A percentile compares a stretch with the other conserved stretches of the same genome.
These are phyloP conservation scores for Yarrowia bubula DNA, from an alignment of 805 yeast genomes.

Conservation along the genomic window DNA sequence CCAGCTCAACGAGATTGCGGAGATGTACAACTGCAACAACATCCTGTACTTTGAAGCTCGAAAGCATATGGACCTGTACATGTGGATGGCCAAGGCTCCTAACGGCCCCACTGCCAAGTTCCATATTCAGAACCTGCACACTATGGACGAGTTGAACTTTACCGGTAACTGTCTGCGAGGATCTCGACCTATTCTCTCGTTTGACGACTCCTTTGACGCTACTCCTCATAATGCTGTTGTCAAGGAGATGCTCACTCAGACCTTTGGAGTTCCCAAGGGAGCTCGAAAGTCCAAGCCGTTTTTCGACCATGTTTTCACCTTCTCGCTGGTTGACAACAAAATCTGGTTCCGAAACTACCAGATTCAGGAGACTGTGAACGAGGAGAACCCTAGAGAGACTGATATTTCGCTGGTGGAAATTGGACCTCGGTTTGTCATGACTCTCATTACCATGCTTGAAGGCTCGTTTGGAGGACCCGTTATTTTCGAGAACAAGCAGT, in stretches of 20 bases:
- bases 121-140: conserved; percentile 90
- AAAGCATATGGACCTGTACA: conserved; percentile 90
- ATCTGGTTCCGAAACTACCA: conserved; percentile 96
- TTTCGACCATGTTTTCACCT: conserved; percentile 90
- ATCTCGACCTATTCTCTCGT: conserved; percentile 88
- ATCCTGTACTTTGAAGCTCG: conserved; percentile 91
- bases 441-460: conserved; percentile 85
- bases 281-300: conserved; percentile 94
- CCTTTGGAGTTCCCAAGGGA: conserved; percentile 92
- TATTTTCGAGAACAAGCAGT: conserved; percentile 94
- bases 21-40: conserved; percentile 94
- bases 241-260: conserved; percentile 78
- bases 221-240: conserved; percentile 67
- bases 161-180: conserved; percentile 96
- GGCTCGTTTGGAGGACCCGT: conserved; percentile 98
- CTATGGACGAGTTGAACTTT: conserved; percentile 92
- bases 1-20: conserved; percentile 93
- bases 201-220: conserved; percentile 74
- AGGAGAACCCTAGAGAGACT: conserved; percentile 46
- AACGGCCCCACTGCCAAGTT: conserved; percentile 96
- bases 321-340: conserved; percentile 87
- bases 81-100: conserved; percentile 96
- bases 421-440: conserved; percentile 94
- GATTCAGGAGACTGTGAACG: conserved; percentile 64
- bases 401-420: conserved; percentile 85